Percentiles rank a stretch among this genome's conserved stretches.
phyloP scores from a whole-genome alignment of 805 yeast species.

The Candida succiphila region DNA sequence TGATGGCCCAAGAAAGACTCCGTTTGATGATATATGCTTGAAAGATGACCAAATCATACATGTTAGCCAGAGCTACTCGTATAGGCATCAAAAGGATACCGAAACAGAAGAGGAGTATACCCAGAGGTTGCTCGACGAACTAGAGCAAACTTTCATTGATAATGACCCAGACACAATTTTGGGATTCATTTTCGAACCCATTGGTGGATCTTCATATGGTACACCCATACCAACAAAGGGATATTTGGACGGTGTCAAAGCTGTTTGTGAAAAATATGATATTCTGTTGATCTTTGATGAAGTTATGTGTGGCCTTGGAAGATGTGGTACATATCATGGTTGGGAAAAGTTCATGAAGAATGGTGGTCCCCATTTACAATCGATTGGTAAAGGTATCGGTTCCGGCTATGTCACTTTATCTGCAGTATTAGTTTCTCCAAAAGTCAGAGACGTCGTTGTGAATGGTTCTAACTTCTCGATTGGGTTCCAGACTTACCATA shows the following conservation, averaged over 20 bases:
- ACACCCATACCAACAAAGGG: slow-evolving; percentile 34
- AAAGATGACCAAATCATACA: slow-evolving; percentile 17
- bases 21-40: slow-evolving; percentile 20
- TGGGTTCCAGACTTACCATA: slow-evolving; percentile 44
- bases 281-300: slow-evolving; percentile 41
- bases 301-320: slow-evolving; percentile 49
- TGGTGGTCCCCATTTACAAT: slow-evolving; percentile 37
- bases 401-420: slow-evolving; percentile 41
- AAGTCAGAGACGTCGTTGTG: slow-evolving; percentile 26
- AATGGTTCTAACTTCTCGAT: slow-evolving; percentile 29
- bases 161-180: slow-evolving; percentile 34
- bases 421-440: slow-evolving; percentile 32
- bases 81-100: slow-evolving; percentile 18
- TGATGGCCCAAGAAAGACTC: slow-evolving; percentile 24
- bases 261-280: slow-evolving; percentile 41
- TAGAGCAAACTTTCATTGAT: slow-evolving; percentile 31
- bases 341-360: slow-evolving; percentile 33
- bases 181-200: slow-evolving; percentile 34
- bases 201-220: slow-evolving; percentile 38
- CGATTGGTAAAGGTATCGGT: slow-evolving; percentile 40
- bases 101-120: slow-evolving; percentile 31
- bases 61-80: slow-evolving; percentile 24
- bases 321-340: slow-evolving; percentile 37
- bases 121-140: slow-evolving; percentile 25
- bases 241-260: slow-evolving; percentile 35